Base-by-base conservation (phyloP, 225 moss, liverwort and hornwort genomes). In the Marchantia paleacea region DNA sequence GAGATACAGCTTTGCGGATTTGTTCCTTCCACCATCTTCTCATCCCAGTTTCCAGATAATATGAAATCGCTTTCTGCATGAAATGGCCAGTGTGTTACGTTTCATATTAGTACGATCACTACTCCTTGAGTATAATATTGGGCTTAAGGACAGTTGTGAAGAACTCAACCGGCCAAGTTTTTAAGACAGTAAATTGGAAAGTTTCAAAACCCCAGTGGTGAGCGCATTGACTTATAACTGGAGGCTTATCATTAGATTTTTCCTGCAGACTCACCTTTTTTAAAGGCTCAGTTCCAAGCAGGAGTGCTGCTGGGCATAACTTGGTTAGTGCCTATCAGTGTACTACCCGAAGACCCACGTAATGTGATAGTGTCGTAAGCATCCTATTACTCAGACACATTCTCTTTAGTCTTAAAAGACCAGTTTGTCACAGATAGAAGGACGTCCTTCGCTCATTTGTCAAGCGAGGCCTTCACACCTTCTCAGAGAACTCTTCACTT, bases 321-420 rank as follows among this genome's bases (percentile, higher is more conserved):
- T 76, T 61, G 25, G 71, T 71, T 72, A 72, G 80, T 80, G 57
- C 57, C 54, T 60, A 39, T 31, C 52, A 60, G 55, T 16, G 71
- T 70, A 49, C 76, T 70, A 49, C 76, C 62, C 51, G 3, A 72
- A 28, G 47, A 55, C 58, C 26, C 10, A 28, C 65, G 53, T 12
- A 53, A 8, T 68, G 11, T 29, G 22, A 12, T 53, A 48, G 48
- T 67, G 52, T 53, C 68, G 68, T 69, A 67, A 47, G 66, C 53
- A 50, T 69, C 6, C 57, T 50, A 72, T 72, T 22, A 0, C 25
- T 69, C 47, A 30, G 47, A 48, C 11, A 26, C 22, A 24, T 51
- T 51, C 52, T 12, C 10, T 28, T 7, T 2, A 47, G 20, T 48
- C 69, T 69, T 69, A 18, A 20, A 39, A 7, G 15, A 69, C 8